Percentiles rank a stretch among this genome's conserved stretches.
Evolutionary conservation across 169 alveolate species (phyloP).

Genomic region (Plasmodium vivax): DNA sequence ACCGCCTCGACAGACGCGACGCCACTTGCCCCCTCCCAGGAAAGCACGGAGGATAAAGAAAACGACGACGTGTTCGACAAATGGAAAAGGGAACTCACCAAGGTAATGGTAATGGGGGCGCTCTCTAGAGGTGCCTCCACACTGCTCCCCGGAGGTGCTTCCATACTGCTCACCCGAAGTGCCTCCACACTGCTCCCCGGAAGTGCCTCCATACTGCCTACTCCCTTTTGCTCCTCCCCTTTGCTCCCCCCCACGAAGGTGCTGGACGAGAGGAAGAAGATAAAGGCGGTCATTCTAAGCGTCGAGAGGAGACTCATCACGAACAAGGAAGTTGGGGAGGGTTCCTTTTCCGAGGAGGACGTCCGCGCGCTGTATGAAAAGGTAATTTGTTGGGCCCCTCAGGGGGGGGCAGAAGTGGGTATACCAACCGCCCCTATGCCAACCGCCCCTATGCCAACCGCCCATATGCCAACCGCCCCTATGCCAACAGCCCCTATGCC

Average conservation of each 20-base stretch:
- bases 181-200: background rate
- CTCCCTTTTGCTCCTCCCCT: background rate
- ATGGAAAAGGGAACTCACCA: conserved; percentile 45
- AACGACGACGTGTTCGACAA: conserved; percentile 15
- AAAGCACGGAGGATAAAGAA: conserved; percentile 36
- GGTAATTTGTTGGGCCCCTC: background rate
- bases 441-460: background rate
- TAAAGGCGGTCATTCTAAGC: conserved; percentile 12
- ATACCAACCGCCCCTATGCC: no score
- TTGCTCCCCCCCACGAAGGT: conserved; percentile 8
- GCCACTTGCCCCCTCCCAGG: background rate
- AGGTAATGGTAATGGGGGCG: background rate
- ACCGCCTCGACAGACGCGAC: background rate
- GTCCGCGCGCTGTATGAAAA: conserved; percentile 9
- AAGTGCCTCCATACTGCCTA: no score
- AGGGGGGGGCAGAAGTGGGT: background rate
- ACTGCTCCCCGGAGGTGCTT: background rate
- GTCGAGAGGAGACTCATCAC: conserved; percentile 21
- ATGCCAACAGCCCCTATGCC: background rate
- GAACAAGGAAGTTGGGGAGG: conserved; percentile 12
- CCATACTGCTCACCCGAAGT: no score
- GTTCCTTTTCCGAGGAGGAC: background rate
- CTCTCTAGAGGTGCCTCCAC: background rate
- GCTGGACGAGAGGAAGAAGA: conserved; percentile 32
- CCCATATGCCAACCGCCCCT: no score